phyloP scores from a whole-genome alignment of 2,329 filamentous ascomycete genomes.

The Colletotrichum karsti region DNA sequence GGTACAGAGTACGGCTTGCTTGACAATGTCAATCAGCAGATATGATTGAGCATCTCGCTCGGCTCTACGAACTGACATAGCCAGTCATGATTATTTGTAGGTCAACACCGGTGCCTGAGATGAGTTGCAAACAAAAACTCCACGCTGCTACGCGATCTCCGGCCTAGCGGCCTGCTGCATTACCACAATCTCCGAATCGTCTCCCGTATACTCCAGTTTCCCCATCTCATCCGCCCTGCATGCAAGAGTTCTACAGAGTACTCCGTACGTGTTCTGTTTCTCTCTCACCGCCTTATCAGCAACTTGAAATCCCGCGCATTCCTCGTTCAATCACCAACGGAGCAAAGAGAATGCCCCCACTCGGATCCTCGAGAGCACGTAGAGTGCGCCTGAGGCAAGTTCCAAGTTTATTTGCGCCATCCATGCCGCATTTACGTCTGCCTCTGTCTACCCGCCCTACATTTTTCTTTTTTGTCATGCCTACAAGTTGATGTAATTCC shows the following conservation, averaged over 20 bases:
- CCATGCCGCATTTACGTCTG: not conserved
- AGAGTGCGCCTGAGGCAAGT: not conserved
- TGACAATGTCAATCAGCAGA: too few relatives aligned
- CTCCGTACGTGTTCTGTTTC: not conserved
- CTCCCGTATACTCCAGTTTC: not conserved
- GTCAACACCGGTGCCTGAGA: too few relatives aligned
- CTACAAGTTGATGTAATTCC: slow-evolving; percentile 26
- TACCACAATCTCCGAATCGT: slow-evolving; percentile 19
- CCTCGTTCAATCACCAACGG: too few relatives aligned
- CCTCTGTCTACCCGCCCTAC: not conserved
- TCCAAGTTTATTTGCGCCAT: not conserved
- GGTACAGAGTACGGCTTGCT: too few relatives aligned
- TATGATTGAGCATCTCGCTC: too few relatives aligned
- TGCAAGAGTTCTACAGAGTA: too few relatives aligned
- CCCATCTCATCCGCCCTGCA: not conserved
- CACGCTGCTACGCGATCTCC: not conserved
- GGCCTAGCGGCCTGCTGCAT: slow-evolving; percentile 16
- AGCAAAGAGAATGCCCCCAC: too few relatives aligned
- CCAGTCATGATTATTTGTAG: too few relatives aligned
- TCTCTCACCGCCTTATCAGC: not conserved
- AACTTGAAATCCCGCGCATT: too few relatives aligned
- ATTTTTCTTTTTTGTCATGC: not conserved
- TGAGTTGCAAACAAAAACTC: too few relatives aligned
- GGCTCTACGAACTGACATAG: too few relatives aligned
- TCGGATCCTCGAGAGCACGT: not conserved